phyloP scores from a whole-genome alignment of 1,284 basidiomycete species.

The Puccinia polysora region DNA sequence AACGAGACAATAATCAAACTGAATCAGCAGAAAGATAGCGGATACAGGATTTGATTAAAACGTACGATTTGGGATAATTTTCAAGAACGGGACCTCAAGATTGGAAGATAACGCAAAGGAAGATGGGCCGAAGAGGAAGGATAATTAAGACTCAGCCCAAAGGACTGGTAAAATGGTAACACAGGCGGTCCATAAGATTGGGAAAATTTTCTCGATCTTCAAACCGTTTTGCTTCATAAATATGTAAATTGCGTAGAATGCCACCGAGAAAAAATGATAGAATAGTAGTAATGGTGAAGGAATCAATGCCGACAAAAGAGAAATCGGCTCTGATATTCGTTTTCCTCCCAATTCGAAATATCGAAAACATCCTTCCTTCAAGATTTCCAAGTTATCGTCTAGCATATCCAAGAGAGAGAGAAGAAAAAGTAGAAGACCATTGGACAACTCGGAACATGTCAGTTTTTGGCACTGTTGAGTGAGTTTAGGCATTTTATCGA shows the following conservation, averaged over 20 bases:
- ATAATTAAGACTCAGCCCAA: constrained; percentile 65
- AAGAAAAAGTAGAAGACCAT: too few species aligned
- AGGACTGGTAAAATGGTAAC: constrained; percentile 78
- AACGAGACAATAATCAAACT: too few species aligned
- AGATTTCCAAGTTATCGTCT: constrained; percentile 71
- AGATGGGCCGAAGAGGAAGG: too few species aligned
- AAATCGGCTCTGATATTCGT: constrained; percentile 81
- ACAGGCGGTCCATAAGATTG: constrained; percentile 72
- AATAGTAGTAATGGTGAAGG: constrained; percentile 74
- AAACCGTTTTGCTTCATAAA: constrained; percentile 59
- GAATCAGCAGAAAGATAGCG: too few species aligned
- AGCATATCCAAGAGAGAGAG: background rate
- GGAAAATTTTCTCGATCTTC: constrained; percentile 3
- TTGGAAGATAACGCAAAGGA: too few species aligned
- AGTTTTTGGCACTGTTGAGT: background rate
- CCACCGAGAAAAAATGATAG: constrained; percentile 91
- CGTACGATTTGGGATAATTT: too few species aligned
- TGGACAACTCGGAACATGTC: background rate
- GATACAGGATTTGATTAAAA: too few species aligned
- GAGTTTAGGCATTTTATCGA: too few species aligned
- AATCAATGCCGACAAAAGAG: constrained; percentile 68
- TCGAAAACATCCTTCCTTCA: constrained; percentile 90
- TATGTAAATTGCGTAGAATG: constrained; percentile 83
- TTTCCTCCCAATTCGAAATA: constrained; percentile 94
- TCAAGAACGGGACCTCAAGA: too few species aligned